phyloP scores from a whole-genome alignment of 345 rosid genomes.

The Euphorbia pulcherrima region DNA sequence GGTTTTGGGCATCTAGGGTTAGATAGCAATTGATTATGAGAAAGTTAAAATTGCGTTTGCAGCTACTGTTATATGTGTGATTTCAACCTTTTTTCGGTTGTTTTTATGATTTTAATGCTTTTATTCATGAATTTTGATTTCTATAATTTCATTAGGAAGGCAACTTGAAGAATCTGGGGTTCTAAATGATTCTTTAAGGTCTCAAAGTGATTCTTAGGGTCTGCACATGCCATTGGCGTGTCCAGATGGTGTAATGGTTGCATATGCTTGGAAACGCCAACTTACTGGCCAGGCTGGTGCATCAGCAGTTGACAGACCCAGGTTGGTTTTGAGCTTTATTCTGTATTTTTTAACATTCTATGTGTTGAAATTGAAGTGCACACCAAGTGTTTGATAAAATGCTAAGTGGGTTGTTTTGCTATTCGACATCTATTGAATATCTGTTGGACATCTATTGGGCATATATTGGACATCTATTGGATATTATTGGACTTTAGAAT shows the following conservation, averaged over 20 bases:
- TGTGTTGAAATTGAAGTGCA: too few relatives aligned
- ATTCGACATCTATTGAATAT: too few relatives aligned
- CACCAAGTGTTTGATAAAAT: too few relatives aligned
- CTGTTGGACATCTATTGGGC: too few relatives aligned
- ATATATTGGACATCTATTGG: too few relatives aligned
- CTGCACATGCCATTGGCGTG: slow-evolving; percentile 92
- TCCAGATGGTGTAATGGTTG: slow-evolving; percentile 96
- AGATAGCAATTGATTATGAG: background rate
- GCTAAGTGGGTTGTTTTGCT: too few relatives aligned
- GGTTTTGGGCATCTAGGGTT: background rate
- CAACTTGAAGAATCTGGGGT: slow-evolving; percentile 87
- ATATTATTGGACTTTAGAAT: too few relatives aligned
- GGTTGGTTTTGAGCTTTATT: slow-evolving; percentile 39
- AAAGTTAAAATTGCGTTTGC: background rate
- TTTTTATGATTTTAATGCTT: background rate
- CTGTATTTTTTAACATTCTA: too few relatives aligned
- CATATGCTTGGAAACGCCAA: slow-evolving; percentile 97
- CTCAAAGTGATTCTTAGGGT: slow-evolving; percentile 86
- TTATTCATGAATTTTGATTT: background rate
- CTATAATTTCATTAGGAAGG: slow-evolving; percentile 49
- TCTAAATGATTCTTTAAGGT: slow-evolving; percentile 64
- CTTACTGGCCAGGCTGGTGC: slow-evolving; percentile 99
- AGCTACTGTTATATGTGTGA: background rate
- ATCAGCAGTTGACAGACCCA: slow-evolving; percentile 92
- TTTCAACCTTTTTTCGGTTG: background rate